Evolutionary conservation across 306 rosid species (phyloP).

Genomic region (Castanopsis chinensis): DNA sequence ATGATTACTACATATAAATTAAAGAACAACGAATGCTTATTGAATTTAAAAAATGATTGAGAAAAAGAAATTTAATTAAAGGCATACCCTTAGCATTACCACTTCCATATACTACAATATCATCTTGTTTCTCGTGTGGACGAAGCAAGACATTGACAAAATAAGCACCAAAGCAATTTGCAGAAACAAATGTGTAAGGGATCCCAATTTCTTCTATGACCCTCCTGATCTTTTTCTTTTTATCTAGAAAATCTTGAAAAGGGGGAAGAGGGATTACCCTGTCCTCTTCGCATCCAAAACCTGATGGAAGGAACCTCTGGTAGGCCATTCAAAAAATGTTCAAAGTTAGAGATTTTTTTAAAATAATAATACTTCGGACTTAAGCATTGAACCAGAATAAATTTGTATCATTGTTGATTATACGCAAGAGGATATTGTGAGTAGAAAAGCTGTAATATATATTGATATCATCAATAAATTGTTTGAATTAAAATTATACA

Average conservation of each 20-base stretch:
- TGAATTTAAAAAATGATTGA: background rate
- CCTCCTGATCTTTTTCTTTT: slow-evolving; percentile 36
- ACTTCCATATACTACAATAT: slow-evolving; percentile 29
- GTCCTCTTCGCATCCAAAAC: slow-evolving; percentile 42
- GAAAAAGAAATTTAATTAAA: background rate
- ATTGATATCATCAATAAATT: no score
- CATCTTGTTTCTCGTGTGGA: background rate
- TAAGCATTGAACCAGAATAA: no score
- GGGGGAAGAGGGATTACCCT: slow-evolving; percentile 34
- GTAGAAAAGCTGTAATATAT: no score
- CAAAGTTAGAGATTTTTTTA: background rate
- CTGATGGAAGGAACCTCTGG: slow-evolving; percentile 47
- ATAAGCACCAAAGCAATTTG: slow-evolving; percentile 44
- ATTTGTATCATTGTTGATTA: no score
- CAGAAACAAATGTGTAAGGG: slow-evolving; percentile 38
- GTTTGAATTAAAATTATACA: no score
- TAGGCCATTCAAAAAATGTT: background rate
- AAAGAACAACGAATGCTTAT: background rate
- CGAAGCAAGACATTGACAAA: slow-evolving; percentile 41
- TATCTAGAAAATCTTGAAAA: slow-evolving; percentile 26
- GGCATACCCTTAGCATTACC: slow-evolving; percentile 42
- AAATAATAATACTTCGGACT: background rate
- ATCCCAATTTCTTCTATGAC: slow-evolving; percentile 34
- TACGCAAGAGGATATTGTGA: no score
- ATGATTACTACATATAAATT: background rate